A percentile compares a stretch with the other conserved stretches of the same genome.
phyloP scores from a whole-genome alignment of 495 filamentous ascomycete genomes.

The Neurospora tetraspora region DNA sequence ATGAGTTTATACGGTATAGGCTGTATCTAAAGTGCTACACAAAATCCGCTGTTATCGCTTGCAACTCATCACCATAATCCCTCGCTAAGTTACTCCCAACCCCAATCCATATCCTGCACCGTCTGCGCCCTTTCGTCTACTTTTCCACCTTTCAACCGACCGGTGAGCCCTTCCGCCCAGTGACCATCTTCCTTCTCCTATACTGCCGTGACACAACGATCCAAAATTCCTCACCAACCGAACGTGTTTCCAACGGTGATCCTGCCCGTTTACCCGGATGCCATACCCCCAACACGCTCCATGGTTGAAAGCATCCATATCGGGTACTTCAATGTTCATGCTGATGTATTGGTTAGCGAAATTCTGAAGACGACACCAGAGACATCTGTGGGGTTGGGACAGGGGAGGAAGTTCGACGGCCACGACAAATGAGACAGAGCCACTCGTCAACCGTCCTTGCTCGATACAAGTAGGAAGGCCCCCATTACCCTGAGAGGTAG shows the following conservation, averaged over 20 bases:
- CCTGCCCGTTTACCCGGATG: not conserved
- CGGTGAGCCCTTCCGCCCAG: not conserved
- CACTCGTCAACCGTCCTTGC: not conserved
- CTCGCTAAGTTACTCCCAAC: not conserved
- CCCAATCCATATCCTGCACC: not conserved
- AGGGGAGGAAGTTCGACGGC: not conserved
- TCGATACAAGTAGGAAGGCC: not conserved
- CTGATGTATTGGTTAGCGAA: not conserved
- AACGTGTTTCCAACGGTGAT: not conserved
- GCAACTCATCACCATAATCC: not conserved
- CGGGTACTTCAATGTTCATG: not conserved
- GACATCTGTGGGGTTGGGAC: not conserved
- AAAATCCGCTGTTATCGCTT: not conserved
- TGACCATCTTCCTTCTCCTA: not conserved
- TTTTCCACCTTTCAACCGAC: not conserved
- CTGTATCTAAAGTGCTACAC: not conserved
- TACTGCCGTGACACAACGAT: not conserved
- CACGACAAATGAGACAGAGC: not conserved
- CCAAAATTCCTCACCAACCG: not conserved
- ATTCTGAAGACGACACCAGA: not conserved
- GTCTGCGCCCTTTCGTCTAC: not conserved
- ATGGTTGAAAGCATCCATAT: not conserved
- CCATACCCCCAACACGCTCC: not conserved
- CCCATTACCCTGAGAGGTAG: not conserved
- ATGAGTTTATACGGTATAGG: not conserved